Conservation (phyloP, 2,329 filamentous ascomycete genomes). For the Cladophialophora psammophila region DNA sequence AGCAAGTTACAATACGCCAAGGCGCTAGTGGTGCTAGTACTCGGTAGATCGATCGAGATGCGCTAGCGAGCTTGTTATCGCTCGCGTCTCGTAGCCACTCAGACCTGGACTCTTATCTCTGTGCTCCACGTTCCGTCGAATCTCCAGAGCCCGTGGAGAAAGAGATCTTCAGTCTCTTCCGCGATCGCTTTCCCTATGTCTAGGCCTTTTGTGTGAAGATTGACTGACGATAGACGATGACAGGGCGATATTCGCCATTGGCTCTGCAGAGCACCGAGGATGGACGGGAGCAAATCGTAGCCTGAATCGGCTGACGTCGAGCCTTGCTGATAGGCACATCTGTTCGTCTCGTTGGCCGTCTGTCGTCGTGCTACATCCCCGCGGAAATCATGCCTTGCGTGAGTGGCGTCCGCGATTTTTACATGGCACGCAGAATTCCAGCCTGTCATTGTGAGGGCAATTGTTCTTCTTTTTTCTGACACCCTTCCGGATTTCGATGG, state of each 20-base stretch:
- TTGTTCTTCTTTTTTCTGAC: neutral
- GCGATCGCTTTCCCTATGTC: slow-evolving; percentile 1
- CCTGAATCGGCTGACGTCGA: slow-evolving; percentile 14
- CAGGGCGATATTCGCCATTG: slow-evolving; percentile 30
- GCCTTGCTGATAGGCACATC: slow-evolving; percentile 27
- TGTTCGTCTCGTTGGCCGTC: slow-evolving; percentile 20
- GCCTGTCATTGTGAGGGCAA: neutral
- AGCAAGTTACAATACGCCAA: slow-evolving; percentile 22
- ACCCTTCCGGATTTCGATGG: neutral
- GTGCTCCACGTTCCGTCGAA: slow-evolving; percentile 15
- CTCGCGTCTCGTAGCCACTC: slow-evolving; percentile 9
- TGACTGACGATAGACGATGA: slow-evolving; percentile 29
- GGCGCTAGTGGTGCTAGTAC: neutral
- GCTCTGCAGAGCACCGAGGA: neutral
- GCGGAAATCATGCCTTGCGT: slow-evolving; percentile 25
- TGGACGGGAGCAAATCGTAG: neutral
- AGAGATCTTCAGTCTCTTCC: slow-evolving; percentile 20
- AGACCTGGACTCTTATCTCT: slow-evolving; percentile 21
- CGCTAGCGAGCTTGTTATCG: slow-evolving; percentile 20
- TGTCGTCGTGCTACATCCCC: slow-evolving; percentile 14
- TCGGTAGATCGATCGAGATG: neutral
- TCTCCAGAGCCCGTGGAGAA: slow-evolving; percentile 27
- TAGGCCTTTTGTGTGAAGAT: neutral
- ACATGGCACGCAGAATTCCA: neutral
- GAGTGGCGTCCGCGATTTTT: slow-evolving; percentile 23